Percentiles rank a stretch among this genome's conserved stretches.
Conservation (phyloP, 352 stramenopile genomes). For the Phytophthora pistaciae region DNA sequence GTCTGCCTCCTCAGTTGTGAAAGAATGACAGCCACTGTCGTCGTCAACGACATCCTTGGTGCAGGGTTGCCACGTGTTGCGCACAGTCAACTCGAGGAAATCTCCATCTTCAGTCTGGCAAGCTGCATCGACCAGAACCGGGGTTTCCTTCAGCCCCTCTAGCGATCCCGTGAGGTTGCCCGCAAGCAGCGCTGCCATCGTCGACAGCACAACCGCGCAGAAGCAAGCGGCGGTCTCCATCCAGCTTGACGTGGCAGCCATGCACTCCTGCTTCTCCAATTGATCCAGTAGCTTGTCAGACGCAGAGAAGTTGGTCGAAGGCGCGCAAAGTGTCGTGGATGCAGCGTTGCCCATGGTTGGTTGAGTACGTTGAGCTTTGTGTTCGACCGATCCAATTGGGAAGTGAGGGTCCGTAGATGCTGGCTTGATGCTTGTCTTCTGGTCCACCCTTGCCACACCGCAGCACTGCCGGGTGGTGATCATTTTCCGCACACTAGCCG, state of each 20-base stretch:
- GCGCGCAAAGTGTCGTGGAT: constrained; percentile 40
- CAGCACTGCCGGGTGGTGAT: background rate
- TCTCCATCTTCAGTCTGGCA: constrained; percentile 28
- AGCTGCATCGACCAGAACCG: constrained; percentile 17
- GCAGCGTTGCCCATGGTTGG: constrained; percentile 56
- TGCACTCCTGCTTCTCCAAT: constrained; percentile 33
- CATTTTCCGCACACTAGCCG: constrained; percentile 17
- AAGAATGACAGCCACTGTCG: constrained; percentile 34
- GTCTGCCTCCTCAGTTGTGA: constrained; percentile 61
- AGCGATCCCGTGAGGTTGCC: constrained; percentile 20
- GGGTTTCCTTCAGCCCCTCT: constrained; percentile 9
- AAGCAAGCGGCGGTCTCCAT: constrained; percentile 12
- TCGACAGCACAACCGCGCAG: constrained; percentile 22
- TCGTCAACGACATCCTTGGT: constrained; percentile 31
- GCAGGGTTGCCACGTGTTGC: constrained; percentile 15
- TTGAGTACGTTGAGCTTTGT: constrained; percentile 2
- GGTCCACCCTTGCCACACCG: background rate
- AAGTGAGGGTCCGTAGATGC: constrained; percentile 34
- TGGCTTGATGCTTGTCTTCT: background rate
- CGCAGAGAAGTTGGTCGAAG: constrained; percentile 13
- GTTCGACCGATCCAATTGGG: constrained; percentile 38
- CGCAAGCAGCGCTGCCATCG: constrained; percentile 19
- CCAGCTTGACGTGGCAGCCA: constrained; percentile 1
- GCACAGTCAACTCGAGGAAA: constrained; percentile 11
- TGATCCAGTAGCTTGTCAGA: constrained; percentile 34